Conservation (phyloP, 177 flowering plant species). For the Vitis hybrid region DNA sequence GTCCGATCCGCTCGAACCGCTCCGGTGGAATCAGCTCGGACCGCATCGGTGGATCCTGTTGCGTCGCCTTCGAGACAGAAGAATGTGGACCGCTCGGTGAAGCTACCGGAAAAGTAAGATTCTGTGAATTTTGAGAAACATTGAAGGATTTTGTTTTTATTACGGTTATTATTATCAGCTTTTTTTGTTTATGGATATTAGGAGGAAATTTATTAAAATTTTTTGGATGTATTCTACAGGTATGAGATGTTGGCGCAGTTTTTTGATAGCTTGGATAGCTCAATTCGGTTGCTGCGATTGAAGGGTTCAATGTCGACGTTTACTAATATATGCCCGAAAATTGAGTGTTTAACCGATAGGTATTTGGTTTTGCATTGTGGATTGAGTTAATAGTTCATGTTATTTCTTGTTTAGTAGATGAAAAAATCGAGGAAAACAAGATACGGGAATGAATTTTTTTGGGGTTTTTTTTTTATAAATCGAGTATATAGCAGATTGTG, state of each 20-base stretch:
- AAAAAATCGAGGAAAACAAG: no score
- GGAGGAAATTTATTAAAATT: neutral
- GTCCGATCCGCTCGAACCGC: neutral
- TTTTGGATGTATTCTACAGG: slow-evolving; percentile 28
- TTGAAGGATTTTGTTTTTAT: neutral
- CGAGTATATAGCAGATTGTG: no score
- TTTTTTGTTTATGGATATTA: neutral
- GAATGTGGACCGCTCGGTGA: slow-evolving; percentile 5
- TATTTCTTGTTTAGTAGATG: neutral
- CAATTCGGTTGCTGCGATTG: slow-evolving; percentile 56
- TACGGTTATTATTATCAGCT: neutral
- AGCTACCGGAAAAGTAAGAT: slow-evolving; percentile 63
- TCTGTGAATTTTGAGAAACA: neutral
- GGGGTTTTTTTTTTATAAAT: no score
- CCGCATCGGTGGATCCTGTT: slow-evolving; percentile 14
- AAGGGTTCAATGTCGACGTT: slow-evolving; percentile 51
- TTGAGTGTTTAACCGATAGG: slow-evolving; percentile 74
- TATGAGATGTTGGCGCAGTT: slow-evolving; percentile 54
- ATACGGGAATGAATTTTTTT: no score
- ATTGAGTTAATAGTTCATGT: neutral
- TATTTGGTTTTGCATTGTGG: slow-evolving; percentile 19
- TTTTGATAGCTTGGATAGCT: slow-evolving; percentile 60
- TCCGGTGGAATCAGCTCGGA: slow-evolving; percentile 15
- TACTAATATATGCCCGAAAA: slow-evolving; percentile 42
- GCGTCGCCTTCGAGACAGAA: slow-evolving; percentile 5